Conservation (phyloP, 495 filamentous ascomycete genomes). For the Xylaria telfairii region DNA sequence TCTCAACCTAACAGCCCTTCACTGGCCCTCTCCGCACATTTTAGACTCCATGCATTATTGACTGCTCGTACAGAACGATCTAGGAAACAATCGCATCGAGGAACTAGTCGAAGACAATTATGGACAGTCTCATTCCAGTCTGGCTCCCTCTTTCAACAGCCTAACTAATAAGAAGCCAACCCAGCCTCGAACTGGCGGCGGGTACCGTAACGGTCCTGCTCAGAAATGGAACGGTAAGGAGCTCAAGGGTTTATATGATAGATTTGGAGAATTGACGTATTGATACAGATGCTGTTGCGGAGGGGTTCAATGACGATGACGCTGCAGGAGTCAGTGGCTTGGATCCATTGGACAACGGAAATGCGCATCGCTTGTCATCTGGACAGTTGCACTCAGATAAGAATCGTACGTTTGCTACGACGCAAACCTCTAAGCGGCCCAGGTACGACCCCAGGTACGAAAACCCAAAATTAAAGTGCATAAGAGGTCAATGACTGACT, state of each 20-base stretch:
- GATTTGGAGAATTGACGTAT: slow-evolving; percentile 15
- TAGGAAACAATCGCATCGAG: slow-evolving; percentile 34
- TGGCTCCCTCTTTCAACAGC: background rate
- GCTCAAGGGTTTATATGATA: background rate
- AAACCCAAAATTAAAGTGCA: background rate
- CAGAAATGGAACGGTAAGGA: slow-evolving; percentile 29
- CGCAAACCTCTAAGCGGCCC: background rate
- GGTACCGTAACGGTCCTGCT: background rate
- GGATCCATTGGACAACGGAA: slow-evolving; percentile 32
- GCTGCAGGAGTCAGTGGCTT: slow-evolving; percentile 27
- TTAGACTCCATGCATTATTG: slow-evolving; percentile 3
- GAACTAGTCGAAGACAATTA: slow-evolving; percentile 22
- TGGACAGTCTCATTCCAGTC: background rate
- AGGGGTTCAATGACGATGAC: slow-evolving; percentile 36
- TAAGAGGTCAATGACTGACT: background rate
- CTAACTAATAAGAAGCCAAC: background rate
- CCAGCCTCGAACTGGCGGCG: background rate
- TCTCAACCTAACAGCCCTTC: background rate
- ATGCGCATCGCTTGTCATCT: slow-evolving; percentile 31
- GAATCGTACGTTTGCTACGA: background rate
- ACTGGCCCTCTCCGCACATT: background rate
- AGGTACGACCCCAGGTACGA: slow-evolving; percentile 17
- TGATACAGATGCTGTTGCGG: slow-evolving; percentile 24
- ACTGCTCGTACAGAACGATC: slow-evolving; percentile 27
- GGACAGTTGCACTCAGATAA: background rate